phyloP scores from a whole-genome alignment of 257 asterid genomes.

The Scutellaria minor region DNA sequence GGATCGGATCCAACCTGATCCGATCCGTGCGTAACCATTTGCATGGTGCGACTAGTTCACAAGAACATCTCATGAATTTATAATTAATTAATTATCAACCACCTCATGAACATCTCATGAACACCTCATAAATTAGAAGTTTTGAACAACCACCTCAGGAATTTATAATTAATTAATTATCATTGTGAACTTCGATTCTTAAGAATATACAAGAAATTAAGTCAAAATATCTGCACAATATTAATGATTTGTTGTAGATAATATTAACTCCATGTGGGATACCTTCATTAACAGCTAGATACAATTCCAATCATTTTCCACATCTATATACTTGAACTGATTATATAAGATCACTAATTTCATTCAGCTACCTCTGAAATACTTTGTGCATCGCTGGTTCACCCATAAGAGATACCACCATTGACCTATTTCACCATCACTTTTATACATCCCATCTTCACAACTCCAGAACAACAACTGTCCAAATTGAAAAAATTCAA shows the following conservation, averaged over 20 bases:
- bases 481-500: background rate
- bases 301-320: slow-evolving; percentile 17
- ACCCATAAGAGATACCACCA: background rate
- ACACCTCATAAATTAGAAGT: no score
- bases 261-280: slow-evolving; percentile 16
- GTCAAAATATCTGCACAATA: background rate
- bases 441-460: slow-evolving; percentile 37
- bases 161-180: no score
- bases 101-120: no score
- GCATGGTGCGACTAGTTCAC: no score
- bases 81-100: no score
- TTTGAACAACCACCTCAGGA: no score
- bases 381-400: background rate
- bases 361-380: background rate
- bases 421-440: background rate
- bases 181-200: no score
- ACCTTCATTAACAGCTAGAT: slow-evolving; percentile 25
- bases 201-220: background rate
- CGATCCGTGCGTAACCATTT: no score
- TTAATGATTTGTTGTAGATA: slow-evolving; percentile 9
- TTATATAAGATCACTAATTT: slow-evolving; percentile 8
- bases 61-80: no score
- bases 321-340: background rate
- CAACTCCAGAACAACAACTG: slow-evolving; percentile 85
- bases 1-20: no score